Percentiles rank a stretch among this genome's conserved stretches.
These are phyloP conservation scores for Aegilops tauschii DNA, from an alignment of 176 grass and related monocot genomes.

Conservation along the genomic window DNA sequence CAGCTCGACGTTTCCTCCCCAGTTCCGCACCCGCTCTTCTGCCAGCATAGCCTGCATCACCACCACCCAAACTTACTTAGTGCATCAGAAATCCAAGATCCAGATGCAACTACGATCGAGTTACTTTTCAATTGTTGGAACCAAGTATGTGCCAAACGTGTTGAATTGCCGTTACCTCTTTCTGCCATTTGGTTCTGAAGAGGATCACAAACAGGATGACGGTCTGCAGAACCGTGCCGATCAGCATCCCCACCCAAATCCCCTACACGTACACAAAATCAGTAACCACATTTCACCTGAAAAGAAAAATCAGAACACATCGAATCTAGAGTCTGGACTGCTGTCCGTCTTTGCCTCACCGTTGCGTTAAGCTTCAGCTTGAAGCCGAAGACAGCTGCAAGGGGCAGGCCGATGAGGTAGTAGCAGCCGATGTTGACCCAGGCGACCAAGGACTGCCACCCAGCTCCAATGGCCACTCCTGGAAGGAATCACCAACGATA, in stretches of 20 bases:
- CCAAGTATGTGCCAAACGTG: background rate
- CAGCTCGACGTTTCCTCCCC: constrained; percentile 55
- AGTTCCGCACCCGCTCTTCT: constrained; percentile 50
- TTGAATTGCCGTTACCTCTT: constrained; percentile 38
- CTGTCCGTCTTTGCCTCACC: background rate
- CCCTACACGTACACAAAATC: constrained; percentile 36
- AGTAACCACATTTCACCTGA: background rate
- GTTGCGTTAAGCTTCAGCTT: constrained; percentile 45
- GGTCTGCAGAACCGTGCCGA: constrained; percentile 59
- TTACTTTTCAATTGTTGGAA: background rate
- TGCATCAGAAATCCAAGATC: background rate
- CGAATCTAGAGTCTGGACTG: background rate
- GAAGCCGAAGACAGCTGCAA: constrained; percentile 61
- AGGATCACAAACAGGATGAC: constrained; percentile 46
- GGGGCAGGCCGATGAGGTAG: constrained; percentile 59
- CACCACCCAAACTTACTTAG: background rate
- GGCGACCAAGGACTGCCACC: constrained; percentile 72
- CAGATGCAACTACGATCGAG: background rate
- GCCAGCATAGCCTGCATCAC: constrained; percentile 46
- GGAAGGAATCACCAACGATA: background rate
- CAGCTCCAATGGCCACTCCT: constrained; percentile 75
- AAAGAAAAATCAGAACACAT: background rate
- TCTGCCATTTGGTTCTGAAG: constrained; percentile 67
- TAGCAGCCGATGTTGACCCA: constrained; percentile 66
- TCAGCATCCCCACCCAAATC: constrained; percentile 67